Percentiles rank a stretch among this genome's conserved stretches.
These are phyloP conservation scores for Calonectria leucothoes DNA, from an alignment of 2,329 filamentous ascomycete species.

Conservation along the genomic window DNA sequence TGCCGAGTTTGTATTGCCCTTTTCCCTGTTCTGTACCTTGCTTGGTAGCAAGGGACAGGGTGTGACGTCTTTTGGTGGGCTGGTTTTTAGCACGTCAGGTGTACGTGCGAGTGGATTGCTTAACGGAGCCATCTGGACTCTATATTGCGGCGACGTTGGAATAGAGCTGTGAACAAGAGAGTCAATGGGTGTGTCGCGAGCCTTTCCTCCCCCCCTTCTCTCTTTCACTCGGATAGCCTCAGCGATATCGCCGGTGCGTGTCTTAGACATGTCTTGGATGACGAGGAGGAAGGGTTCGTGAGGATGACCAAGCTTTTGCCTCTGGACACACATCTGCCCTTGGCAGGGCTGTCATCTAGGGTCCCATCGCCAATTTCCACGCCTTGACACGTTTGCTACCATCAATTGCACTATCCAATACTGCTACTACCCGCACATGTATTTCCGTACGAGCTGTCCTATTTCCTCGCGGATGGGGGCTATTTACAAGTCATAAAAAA, in stretches of 20 bases:
- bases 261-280: neutral
- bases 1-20: neutral
- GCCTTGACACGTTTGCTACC: neutral
- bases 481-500: neutral
- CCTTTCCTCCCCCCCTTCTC: neutral
- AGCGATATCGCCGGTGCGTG: neutral
- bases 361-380: conserved; percentile 9
- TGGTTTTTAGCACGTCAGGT: conserved; percentile 8
- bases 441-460: neutral
- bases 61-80: conserved; percentile 19
- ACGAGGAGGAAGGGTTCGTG: neutral
- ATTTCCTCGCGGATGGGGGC: neutral
- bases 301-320: neutral
- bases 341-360: neutral
- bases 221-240: neutral
- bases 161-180: neutral
- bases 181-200: neutral
- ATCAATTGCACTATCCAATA: neutral
- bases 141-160: conserved; percentile 6
- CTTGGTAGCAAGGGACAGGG: neutral
- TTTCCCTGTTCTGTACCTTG: conserved; percentile 1
- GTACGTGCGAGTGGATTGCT: neutral
- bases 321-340: neutral
- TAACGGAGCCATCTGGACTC: neutral
- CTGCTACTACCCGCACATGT: neutral